phyloP scores from a whole-genome alignment of 495 filamentous ascomycete species.

The Lasiosphaeris hirsuta region DNA sequence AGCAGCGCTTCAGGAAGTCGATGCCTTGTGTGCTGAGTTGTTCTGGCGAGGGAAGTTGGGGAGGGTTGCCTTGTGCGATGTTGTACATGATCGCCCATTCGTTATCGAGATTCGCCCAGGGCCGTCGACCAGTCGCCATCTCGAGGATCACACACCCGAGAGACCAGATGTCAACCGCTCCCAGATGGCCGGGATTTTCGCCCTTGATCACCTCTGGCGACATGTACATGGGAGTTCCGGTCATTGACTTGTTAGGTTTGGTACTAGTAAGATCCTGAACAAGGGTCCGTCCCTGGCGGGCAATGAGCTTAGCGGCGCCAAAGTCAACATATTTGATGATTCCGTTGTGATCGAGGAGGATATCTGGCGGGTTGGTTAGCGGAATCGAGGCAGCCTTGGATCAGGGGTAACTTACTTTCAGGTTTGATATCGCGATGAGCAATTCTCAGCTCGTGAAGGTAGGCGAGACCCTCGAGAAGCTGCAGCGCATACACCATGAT shows the following conservation, averaged over 20 bases:
- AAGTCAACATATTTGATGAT: conserved; percentile 99
- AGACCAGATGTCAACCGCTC: conserved; percentile 96
- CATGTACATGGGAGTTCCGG: conserved; percentile 99
- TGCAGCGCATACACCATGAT: conserved; percentile 97
- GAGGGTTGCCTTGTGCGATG: conserved; percentile 93
- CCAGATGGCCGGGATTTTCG: conserved; percentile 65
- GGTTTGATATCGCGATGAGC: conserved; percentile 98
- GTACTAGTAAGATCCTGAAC: conserved; percentile 56
- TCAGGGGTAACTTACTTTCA: conserved; percentile 63
- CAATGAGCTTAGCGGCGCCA: conserved; percentile 95
- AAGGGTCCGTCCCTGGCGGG: conserved; percentile 85
- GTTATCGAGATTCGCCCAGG: conserved; percentile 97
- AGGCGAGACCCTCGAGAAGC: conserved; percentile 90
- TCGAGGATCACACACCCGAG: conserved; percentile 95
- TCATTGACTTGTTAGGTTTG: conserved; percentile 86
- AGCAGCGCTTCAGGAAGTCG: conserved; percentile 85
- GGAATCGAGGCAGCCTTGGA: neutral
- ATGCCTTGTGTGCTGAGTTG: conserved; percentile 82
- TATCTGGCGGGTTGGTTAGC: conserved; percentile 53
- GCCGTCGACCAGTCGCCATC: conserved; percentile 92
- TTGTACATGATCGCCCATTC: conserved; percentile 99
- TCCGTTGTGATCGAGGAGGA: conserved; percentile 94
- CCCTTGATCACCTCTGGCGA: conserved; percentile 97
- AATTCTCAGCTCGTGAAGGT: conserved; percentile 85
- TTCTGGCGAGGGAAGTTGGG: conserved; percentile 73